Evolutionary conservation across 768 basidiomycete species (phyloP), one percentile per base, ranked within the genome.

Genomic region (Trametes maxima): DNA sequence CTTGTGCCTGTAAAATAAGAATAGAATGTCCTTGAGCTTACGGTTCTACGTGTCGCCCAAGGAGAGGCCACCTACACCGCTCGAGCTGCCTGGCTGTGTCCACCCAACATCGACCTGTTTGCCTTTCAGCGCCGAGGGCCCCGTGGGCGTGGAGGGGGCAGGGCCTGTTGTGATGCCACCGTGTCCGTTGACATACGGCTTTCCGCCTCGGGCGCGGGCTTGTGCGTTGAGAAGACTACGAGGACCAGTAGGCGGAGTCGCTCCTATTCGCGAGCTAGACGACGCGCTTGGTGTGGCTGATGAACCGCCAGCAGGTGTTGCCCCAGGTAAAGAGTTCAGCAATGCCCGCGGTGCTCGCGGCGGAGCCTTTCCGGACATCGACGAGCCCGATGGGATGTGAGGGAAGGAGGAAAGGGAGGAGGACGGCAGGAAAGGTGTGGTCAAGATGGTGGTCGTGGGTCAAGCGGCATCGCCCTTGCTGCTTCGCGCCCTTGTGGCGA

Each of bases 331-430:
- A 40, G 80, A 75, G 60, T 82, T 83, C 63, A 85, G 69, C 61
- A 92, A 78, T 46, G 89, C 89, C 62, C 89, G 77, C 47, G 89
- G 89, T 57, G 89, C 89, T 66, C 79, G 82, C 65, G 89, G 89
- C 67, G 89, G 89, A 53, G 83, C 85, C 78, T 87, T 90, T 70
- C 89, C 88, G 74, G 89, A 89, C 89, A 91, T 89, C 61, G 63
- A 51, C 70, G 59, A 63, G 57, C 63, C 48, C 59, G 65, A 44
- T 58, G 64, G 35, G 49, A 50, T 59, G 33, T 33, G 28, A 33
- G 28, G 28, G 54, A 33, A 28, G 50, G 13, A 16, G 54, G 55
- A 53, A 24, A 40, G 19, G 25, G 57, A 54, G 57, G 59, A 44
- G 46, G 35, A 45, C 17, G 56, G 56, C 24, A 14, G 44, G 42